Evolutionary conservation across 1,284 basidiomycete species (phyloP).

Genomic region (Pholiota adiposa): DNA sequence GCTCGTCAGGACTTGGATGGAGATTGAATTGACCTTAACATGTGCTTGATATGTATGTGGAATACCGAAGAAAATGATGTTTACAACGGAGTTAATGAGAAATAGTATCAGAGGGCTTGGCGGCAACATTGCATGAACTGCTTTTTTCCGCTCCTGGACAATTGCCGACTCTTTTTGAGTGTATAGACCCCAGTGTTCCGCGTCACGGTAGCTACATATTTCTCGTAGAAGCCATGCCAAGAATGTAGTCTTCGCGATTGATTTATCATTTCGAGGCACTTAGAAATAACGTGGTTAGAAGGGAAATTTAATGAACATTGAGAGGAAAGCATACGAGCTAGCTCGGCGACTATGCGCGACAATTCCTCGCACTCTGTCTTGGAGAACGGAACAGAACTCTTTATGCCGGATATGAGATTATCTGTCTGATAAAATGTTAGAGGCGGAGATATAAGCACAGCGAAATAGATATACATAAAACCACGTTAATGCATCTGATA

Average conservation of each 20-base stretch:
- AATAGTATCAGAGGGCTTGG: conserved; percentile 26
- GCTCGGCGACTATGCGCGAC: conserved; percentile 38
- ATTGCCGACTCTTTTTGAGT: conserved; percentile 38
- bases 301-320: neutral
- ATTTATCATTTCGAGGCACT: conserved; percentile 37
- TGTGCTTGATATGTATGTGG: conserved; percentile 54
- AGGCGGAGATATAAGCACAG: neutral
- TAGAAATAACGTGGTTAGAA: neutral
- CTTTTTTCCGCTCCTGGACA: conserved; percentile 26
- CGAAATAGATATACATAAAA: conserved; percentile 42
- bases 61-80: conserved; percentile 53
- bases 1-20: neutral
- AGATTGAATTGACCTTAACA: conserved; percentile 38
- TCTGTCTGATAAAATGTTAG: conserved; percentile 41
- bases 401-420: conserved; percentile 46
- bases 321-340: conserved; percentile 29
- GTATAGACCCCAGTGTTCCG: conserved; percentile 46
- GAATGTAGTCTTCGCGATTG: conserved; percentile 46
- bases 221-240: conserved; percentile 51
- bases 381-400: conserved; percentile 52
- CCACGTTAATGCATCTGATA: conserved; percentile 52
- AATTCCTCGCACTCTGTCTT: conserved; percentile 56
- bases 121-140: conserved; percentile 20
- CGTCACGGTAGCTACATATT: conserved; percentile 52
- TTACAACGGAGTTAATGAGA: conserved; percentile 42